These are phyloP conservation scores for Rhizopogon roseolus DNA, from an alignment of 768 basidiomycete species.

Conservation along the genomic window DNA sequence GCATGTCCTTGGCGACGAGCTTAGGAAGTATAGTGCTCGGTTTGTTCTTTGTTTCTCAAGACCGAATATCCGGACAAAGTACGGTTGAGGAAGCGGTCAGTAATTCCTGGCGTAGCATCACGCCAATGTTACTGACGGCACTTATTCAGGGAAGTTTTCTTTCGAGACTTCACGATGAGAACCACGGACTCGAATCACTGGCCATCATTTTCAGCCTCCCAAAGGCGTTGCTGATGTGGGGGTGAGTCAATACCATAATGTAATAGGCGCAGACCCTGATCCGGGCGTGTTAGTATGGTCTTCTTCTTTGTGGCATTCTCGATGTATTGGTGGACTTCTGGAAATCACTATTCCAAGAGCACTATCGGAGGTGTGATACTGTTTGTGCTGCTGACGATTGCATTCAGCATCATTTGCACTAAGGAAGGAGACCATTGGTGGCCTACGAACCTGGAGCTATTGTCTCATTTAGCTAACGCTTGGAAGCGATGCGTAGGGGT, in stretches of 20 bases:
- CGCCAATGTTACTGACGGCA: neutral
- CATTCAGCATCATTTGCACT: neutral
- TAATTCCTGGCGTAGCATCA: neutral
- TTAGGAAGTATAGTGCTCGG: conserved; percentile 39
- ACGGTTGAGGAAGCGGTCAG: conserved; percentile 32
- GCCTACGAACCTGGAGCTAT: neutral
- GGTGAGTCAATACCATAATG: conserved; percentile 30
- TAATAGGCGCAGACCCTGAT: neutral
- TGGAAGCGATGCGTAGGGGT: neutral
- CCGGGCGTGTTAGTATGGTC: conserved; percentile 5
- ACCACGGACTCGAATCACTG: conserved; percentile 42
- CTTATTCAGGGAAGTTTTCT: conserved; percentile 7
- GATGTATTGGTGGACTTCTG: conserved; percentile 10
- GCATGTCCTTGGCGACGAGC: conserved; percentile 37
- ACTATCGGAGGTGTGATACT: conserved; percentile 25
- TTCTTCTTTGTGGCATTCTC: conserved; percentile 10
- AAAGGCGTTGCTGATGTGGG: conserved; percentile 54
- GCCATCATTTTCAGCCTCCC: conserved; percentile 54
- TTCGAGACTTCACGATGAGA: conserved; percentile 15
- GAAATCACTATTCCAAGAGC: conserved; percentile 9
- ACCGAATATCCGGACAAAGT: conserved; percentile 28
- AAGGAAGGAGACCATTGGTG: neutral
- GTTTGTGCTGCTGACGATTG: conserved; percentile 10
- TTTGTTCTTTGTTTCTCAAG: conserved; percentile 38
- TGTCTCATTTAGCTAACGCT: neutral